Base-by-base conservation (phyloP, 2,329 filamentous ascomycete species). In the Colletotrichum graminicola region DNA sequence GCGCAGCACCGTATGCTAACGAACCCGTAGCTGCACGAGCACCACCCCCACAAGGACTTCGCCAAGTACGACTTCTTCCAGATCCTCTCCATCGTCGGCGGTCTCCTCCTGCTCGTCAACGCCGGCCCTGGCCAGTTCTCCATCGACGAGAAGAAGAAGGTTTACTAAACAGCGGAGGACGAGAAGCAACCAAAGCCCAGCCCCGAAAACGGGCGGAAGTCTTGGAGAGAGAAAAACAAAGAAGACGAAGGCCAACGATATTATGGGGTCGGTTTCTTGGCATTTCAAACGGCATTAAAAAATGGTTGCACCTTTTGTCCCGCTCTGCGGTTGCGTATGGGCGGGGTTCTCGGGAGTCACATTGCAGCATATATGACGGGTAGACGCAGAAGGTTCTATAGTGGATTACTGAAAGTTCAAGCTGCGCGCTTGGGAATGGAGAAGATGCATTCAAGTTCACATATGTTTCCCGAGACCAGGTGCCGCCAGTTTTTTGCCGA, bases 11-110 rank as follows among this genome's bases (percentile, higher is more conserved):
- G 11, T 23, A 26, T 54, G 49, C 66, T 74, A 56, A 70, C 36
- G 2, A 5, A 3, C 39, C 32, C 26, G 0, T 75, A 97, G 93
- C 94, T 99, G 76, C 95, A 98, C 86, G 93, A 95, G 76, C 93
- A 97, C 86, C 96, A 99, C 87, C 96, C 96, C 60, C 95, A 98
- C 89, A 98, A 98, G 90, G 96, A 99, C 84, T 99, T 99, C 81
- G 96, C 96, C 87, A 99, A 99, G 86, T 99, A 99, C 89, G 96
- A 99, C 83, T 99, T 99, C 88, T 99, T 99, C 91, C 96, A 99
- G 87, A 98, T 98, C 78, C 88, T 99, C 66, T 99, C 96, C 63
- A 99, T 99, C 81, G 95, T 98, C 75, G 96, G 96, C 75, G 96
- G 96, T 82, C 93, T 99, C 69, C 89, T 99, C 70, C 91, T 99